Evolutionary conservation across 1,284 basidiomycete genomes (phyloP).

Genomic region (Cronartium ribicola): DNA sequence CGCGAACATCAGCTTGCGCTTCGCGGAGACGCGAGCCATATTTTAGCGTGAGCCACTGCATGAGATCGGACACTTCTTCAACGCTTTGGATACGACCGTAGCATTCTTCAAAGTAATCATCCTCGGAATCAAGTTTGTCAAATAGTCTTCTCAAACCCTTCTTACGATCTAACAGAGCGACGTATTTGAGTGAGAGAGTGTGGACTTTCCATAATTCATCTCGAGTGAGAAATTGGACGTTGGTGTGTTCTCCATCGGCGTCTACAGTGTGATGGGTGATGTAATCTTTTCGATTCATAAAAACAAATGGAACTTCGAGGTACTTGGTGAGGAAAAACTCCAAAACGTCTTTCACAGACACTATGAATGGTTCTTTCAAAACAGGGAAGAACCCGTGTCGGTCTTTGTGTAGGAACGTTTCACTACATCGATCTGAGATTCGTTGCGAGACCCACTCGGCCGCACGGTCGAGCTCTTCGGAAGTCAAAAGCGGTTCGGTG

Average conservation of each 20-base stretch:
- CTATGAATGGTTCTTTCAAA: conserved; percentile 67
- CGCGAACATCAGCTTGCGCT: conserved; percentile 59
- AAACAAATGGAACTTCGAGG: conserved; percentile 90
- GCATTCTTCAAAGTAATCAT: conserved; percentile 68
- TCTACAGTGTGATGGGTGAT: conserved; percentile 63
- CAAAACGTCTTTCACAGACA: conserved; percentile 74
- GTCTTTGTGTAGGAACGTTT: conserved; percentile 58
- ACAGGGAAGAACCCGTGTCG: conserved; percentile 60
- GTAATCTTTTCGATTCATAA: conserved; percentile 86
- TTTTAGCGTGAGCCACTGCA: conserved; percentile 84
- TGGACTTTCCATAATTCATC: conserved; percentile 85
- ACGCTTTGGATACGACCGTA: conserved; percentile 59
- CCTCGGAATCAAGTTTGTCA: conserved; percentile 61
- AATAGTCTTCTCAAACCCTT: conserved; percentile 64
- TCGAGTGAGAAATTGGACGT: conserved; percentile 65
- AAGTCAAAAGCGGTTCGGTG: conserved; percentile 62
- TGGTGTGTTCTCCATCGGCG: conserved; percentile 50
- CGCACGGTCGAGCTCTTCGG: conserved; percentile 71
- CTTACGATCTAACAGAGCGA: conserved; percentile 72
- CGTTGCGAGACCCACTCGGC: conserved; percentile 83
- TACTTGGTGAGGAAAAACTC: conserved; percentile 80
- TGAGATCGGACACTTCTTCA: conserved; percentile 84
- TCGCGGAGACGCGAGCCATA: conserved; percentile 61
- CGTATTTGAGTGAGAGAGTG: conserved; percentile 74
- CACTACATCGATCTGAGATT: conserved; percentile 60